Base-by-base conservation (phyloP, 495 filamentous ascomycete genomes). In the Xylaria intraflava region DNA sequence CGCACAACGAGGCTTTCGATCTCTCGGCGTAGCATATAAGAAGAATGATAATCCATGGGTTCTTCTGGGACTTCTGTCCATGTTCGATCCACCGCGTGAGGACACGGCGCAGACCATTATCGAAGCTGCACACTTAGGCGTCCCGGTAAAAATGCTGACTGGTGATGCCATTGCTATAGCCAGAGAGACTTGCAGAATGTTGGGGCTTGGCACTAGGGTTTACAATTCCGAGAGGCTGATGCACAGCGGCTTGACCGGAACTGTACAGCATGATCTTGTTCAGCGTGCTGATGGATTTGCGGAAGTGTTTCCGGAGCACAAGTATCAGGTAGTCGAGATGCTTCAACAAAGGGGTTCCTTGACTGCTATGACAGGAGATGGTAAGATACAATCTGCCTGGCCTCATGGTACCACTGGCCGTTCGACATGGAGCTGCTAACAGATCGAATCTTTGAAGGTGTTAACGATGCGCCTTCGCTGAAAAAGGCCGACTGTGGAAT, bases 331-430 rank as follows among this genome's bases (percentile, higher is more conserved):
- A 55, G 91, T 96, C 57, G 88, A 95, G 69, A 94, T 95, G 77
- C 82, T 96, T 31, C 91, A 96, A 71, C 87, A 95, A 74, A 87
- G 91, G 72, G 91, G 91, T 57, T 92, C 94, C 73, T 76, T 96
- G 46, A 91, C 92, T 66, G 91, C 91, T 51, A 96, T 96, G 91
- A 96, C 91, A 66, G 91, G 91, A 68, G 91, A 96, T 64, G 91
- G 63, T 66, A 60, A 44, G 63, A 9, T 10, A n/a, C 14, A 40
- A 44, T 12, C 30, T 52, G 6, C 27, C 20, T 6, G 19, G n/a
- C 27, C 27, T 9, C 41, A 35, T 10, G 9, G 2, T n/a, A 16
- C 10, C 39, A 16, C 10, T n/a, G 11, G 20, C 41, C 12, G 19
- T 6, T 20, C 30, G 31, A 11, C 5, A 17, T 36, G 22, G 14